Evolutionary conservation across 169 alveolate species (phyloP), one percentile per base, ranked within the genome.

Genomic region (Plasmodium ovale): DNA sequence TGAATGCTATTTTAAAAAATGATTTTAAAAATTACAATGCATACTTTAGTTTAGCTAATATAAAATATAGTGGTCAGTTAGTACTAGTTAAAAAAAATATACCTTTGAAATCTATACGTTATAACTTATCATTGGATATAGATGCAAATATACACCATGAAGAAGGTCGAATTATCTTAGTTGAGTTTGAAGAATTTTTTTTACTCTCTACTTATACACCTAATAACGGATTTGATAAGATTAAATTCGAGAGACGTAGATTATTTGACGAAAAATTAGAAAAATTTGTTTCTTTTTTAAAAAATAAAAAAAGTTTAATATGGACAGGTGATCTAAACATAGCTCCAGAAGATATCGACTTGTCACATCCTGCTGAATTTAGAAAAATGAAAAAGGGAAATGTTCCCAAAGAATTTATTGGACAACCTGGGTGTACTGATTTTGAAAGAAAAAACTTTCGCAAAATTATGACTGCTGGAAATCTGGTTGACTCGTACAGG

Each of bases 381-480:
- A n/a, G 90, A 65, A 82, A 44, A 64, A 82, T 82, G 84, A 82
- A 65, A 65, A 82, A 82, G 49, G 84, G 84, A n/a, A 64, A 82
- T 49, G 90, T 82, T 4, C 90, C 84, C 5, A 82, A 82, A 49
- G 90, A 82, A 44, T 67, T 31, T 56, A 47, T 82, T 12, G 90
- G 90, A 1, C 90, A 82, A 49, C 90, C 90, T 4, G 90, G 90
- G 0, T 82, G 90, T 69, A 82, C 90, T 5, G 90, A 82, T 56
- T 65, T 67, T 25, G 90, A 82, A 42, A 51, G 90, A 39, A 64
- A 65, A 56, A 82, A 82, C 67, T 82, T 82, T 54, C 16, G 12
- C 27, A 69, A 39, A n/a, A 82, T 82, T 51, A 58, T 82, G 9
- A 65, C 37, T 27, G 47, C 79, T 7, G 90, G 90, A 0, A 62